A percentile compares a stretch with the other conserved stretches of the same genome.
phyloP scores from a whole-genome alignment of 768 basidiomycete species.

The Rhizopogon salebrosus region DNA sequence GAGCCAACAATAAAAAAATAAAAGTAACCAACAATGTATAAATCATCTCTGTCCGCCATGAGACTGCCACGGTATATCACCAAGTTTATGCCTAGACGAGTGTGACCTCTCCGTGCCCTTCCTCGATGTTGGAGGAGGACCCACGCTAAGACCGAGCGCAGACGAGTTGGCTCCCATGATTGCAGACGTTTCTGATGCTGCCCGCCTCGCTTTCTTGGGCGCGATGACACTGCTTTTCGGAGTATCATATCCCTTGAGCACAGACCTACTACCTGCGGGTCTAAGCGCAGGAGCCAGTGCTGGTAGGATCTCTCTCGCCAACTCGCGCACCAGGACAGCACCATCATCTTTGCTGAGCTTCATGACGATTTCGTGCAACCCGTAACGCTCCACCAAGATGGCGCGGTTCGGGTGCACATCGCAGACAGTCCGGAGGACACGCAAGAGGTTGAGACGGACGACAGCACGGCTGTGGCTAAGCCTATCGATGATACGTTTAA shows the following conservation, averaged over 20 bases:
- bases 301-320: constrained; percentile 83
- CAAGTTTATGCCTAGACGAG: constrained; percentile 46
- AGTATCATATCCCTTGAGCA: constrained; percentile 28
- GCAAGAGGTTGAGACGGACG: constrained; percentile 84
- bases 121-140: constrained; percentile 16
- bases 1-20: constrained; percentile 15
- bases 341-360: constrained; percentile 79
- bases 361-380: constrained; percentile 75
- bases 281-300: constrained; percentile 67
- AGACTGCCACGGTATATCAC: constrained; percentile 60
- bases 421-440: constrained; percentile 79
- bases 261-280: constrained; percentile 36
- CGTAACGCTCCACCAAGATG: constrained; percentile 77
- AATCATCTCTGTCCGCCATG: constrained; percentile 18
- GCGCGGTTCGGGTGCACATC: constrained; percentile 86
- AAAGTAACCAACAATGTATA: constrained; percentile 1
- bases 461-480: constrained; percentile 73
- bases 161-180: constrained; percentile 19
- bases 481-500: constrained; percentile 82
- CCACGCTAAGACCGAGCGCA: constrained; percentile 11
- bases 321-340: constrained; percentile 85
- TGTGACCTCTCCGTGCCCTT: constrained; percentile 31
- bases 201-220: constrained; percentile 59
- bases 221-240: constrained; percentile 43
- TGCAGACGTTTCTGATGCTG: constrained; percentile 64